Conservation (phyloP, 768 basidiomycete genomes). For the Gymnopilus dilepis region DNA sequence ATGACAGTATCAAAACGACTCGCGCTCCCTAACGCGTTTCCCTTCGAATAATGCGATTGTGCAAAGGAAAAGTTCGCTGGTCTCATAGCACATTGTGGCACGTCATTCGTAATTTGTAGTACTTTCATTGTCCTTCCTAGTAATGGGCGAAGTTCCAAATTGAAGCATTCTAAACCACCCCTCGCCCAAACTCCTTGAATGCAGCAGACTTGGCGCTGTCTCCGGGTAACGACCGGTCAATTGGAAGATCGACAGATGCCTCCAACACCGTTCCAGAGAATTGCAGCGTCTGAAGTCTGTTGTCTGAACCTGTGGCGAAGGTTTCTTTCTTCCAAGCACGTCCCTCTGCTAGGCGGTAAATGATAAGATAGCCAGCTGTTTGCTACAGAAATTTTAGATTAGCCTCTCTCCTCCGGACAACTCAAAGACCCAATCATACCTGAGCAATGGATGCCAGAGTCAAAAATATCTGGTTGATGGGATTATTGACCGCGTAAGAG, state of each 20-base stretch:
- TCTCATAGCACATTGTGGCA: too few relatives aligned
- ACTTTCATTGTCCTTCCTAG: too few relatives aligned
- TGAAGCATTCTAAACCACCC: background rate
- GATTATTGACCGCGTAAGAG: constrained; percentile 44
- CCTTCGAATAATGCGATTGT: too few relatives aligned
- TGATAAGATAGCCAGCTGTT: constrained; percentile 53
- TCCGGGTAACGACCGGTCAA: background rate
- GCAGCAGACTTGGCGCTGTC: background rate
- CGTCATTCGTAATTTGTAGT: too few relatives aligned
- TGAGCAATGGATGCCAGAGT: constrained; percentile 39
- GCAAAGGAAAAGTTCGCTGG: too few relatives aligned
- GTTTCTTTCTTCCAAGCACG: constrained; percentile 45
- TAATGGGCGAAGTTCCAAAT: too few relatives aligned
- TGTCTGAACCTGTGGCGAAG: constrained; percentile 18
- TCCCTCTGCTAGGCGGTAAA: constrained; percentile 52
- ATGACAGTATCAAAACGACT: too few relatives aligned
- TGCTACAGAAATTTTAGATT: constrained; percentile 41
- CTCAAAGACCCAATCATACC: constrained; percentile 27
- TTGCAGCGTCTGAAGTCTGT: constrained; percentile 14
- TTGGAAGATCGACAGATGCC: constrained; percentile 14
- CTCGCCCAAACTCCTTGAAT: background rate
- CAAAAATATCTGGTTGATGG: constrained; percentile 46
- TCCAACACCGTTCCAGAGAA: constrained; percentile 18
- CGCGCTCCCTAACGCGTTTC: too few relatives aligned
- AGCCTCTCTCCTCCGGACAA: too few relatives aligned